Evolutionary conservation across 2,329 filamentous ascomycete genomes (phyloP).

Genomic region (Arthrobotrys iridis): DNA sequence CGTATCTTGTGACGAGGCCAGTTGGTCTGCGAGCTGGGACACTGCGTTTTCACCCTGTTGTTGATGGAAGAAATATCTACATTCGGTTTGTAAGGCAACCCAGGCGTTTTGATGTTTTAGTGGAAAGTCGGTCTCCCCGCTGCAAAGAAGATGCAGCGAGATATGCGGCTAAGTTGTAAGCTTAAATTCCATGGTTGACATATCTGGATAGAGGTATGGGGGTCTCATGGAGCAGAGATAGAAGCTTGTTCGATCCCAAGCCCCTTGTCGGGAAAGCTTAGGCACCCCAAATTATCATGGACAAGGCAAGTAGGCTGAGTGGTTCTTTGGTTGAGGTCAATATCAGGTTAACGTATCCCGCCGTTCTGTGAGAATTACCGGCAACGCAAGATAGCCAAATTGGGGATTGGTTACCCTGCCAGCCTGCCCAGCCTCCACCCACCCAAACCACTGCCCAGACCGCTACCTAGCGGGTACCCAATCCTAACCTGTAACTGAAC

Average conservation of each 20-base stretch:
- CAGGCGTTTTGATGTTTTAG: not conserved
- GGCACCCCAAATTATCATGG: not conserved
- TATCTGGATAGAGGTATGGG: not conserved
- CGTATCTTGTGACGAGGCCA: conserved; percentile 33
- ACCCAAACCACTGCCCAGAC: too few species aligned
- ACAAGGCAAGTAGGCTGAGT: not conserved
- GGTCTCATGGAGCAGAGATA: not conserved
- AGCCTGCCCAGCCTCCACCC: too few species aligned
- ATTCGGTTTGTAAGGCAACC: conserved; percentile 1
- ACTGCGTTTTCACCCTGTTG: conserved; percentile 28
- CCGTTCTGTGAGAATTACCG: too few species aligned
- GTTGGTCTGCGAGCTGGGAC: not conserved
- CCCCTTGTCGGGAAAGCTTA: conserved; percentile 1
- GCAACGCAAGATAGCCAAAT: too few species aligned
- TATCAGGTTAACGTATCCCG: too few species aligned
- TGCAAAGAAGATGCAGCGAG: not conserved
- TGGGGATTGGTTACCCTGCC: too few species aligned
- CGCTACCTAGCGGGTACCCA: too few species aligned
- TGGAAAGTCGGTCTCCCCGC: not conserved
- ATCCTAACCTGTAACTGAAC: too few species aligned
- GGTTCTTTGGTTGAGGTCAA: too few species aligned
- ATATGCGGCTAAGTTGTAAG: not conserved
- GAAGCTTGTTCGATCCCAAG: not conserved
- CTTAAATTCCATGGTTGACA: not conserved
- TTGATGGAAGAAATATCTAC: conserved; percentile 5